Evolutionary conservation across 345 rosid species (phyloP).

Genomic region (Boechera stricta): DNA sequence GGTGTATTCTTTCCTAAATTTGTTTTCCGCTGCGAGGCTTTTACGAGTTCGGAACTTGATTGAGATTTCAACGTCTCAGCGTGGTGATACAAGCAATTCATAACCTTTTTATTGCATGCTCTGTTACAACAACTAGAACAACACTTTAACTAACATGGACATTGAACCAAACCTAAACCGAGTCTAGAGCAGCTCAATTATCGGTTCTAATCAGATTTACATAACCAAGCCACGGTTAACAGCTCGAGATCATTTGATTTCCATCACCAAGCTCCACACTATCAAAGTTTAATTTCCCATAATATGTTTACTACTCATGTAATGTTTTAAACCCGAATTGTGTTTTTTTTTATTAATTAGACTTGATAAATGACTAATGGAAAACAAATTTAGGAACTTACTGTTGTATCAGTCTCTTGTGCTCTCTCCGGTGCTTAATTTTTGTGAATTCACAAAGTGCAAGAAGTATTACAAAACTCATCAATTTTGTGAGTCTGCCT

Average conservation of each 20-base stretch:
- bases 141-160: background rate
- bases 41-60: background rate
- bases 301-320: background rate
- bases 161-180: background rate
- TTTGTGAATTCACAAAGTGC: background rate
- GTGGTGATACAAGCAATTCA: background rate
- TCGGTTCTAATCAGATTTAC: background rate
- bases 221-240: background rate
- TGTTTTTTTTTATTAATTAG: background rate
- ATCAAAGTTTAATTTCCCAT: background rate
- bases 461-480: constrained; percentile 10
- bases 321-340: background rate
- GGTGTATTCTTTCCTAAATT: background rate
- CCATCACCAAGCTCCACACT: background rate
- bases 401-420: background rate
- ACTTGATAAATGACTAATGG: background rate
- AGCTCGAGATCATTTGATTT: background rate
- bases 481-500: too few species aligned
- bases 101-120: background rate
- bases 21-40: background rate
- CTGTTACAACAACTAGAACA: background rate
- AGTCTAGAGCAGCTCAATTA: background rate
- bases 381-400: background rate
- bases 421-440: background rate
- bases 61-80: background rate